Evolutionary conservation across 2,329 filamentous ascomycete genomes (phyloP).

Genomic region (Paraconiothyrium brasiliense): DNA sequence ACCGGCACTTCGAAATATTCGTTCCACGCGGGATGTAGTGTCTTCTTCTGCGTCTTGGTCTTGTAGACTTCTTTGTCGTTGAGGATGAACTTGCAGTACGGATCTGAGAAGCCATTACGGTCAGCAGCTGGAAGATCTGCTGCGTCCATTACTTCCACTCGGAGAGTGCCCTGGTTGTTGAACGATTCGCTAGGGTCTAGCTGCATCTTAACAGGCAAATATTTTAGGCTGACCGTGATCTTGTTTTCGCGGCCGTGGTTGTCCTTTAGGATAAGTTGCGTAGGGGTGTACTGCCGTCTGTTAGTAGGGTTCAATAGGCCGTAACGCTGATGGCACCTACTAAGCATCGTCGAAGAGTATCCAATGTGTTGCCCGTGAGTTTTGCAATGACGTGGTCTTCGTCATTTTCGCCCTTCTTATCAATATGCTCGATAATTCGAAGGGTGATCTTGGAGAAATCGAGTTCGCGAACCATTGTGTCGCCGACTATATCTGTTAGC

Average conservation of each 20-base stretch:
- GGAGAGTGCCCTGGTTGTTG: slow-evolving; percentile 96
- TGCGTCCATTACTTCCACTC: slow-evolving; percentile 91
- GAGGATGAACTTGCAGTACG: slow-evolving; percentile 93
- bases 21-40: slow-evolving; percentile 92
- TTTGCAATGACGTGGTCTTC: slow-evolving; percentile 82
- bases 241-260: slow-evolving; percentile 79
- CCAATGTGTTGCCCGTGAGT: slow-evolving; percentile 83
- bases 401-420: slow-evolving; percentile 73
- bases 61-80: slow-evolving; percentile 93
- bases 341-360: slow-evolving; percentile 87
- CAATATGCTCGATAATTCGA: slow-evolving; percentile 81
- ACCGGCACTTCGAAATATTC: slow-evolving; percentile 90
- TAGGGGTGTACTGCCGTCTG: slow-evolving; percentile 81
- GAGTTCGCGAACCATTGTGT: slow-evolving; percentile 96
- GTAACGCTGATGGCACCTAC: slow-evolving; percentile 59
- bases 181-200: slow-evolving; percentile 96
- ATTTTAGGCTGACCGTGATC: slow-evolving; percentile 91
- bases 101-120: slow-evolving; percentile 95
- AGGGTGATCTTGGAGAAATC: slow-evolving; percentile 94
- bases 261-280: slow-evolving; percentile 79
- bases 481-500: slow-evolving; percentile 68
- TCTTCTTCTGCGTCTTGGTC: slow-evolving; percentile 97
- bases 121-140: slow-evolving; percentile 90
- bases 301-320: slow-evolving; percentile 21
- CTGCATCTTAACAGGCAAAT: slow-evolving; percentile 91